Percentiles rank a stretch among this genome's conserved stretches.
Evolutionary conservation across 163 green algal genomes (phyloP).

Genomic region (Picocystis sp.): DNA sequence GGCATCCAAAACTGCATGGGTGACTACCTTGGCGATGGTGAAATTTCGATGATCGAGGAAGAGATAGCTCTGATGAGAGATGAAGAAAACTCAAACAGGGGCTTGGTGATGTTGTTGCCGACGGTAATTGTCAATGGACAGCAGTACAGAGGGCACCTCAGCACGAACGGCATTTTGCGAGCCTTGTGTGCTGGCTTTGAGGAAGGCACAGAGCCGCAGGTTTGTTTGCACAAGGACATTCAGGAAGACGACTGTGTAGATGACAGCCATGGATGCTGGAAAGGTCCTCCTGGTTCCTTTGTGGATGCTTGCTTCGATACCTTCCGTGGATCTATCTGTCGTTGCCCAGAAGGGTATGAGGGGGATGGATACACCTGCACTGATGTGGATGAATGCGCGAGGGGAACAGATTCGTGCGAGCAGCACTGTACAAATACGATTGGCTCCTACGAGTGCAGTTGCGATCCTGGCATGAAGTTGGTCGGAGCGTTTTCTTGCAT

Average conservation of each 20-base stretch:
- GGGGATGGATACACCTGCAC: conserved; percentile 22
- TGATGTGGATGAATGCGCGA: conserved; percentile 29
- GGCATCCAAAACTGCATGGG: conserved; percentile 28
- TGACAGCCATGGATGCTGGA: conserved; percentile 61
- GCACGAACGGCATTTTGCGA: conserved; percentile 43
- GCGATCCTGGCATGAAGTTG: conserved; percentile 2
- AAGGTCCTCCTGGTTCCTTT: conserved; percentile 13
- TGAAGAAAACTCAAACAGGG: conserved; percentile 9
- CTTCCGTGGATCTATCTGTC: conserved; percentile 19
- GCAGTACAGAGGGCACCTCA: conserved; percentile 68
- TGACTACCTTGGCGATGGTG: conserved; percentile 20
- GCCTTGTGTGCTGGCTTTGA: conserved; percentile 72
- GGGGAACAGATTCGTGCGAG: conserved; percentile 11
- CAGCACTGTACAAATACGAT: conserved; percentile 20
- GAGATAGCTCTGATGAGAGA: conserved; percentile 35
- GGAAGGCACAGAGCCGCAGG: conserved; percentile 31
- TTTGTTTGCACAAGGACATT: conserved; percentile 45
- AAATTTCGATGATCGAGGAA: conserved; percentile 39
- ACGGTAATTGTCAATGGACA: conserved; percentile 70
- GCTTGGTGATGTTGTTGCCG: conserved; percentile 62
- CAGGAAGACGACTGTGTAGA: conserved; percentile 33
- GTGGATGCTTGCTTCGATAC: conserved; percentile 25
- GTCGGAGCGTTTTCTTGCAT: too few species aligned
- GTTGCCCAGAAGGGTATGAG: conserved; percentile 15
- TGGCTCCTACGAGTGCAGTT: conserved; percentile 11